phyloP scores from a whole-genome alignment of 352 stramenopile species.

The Globisporangium polare region DNA sequence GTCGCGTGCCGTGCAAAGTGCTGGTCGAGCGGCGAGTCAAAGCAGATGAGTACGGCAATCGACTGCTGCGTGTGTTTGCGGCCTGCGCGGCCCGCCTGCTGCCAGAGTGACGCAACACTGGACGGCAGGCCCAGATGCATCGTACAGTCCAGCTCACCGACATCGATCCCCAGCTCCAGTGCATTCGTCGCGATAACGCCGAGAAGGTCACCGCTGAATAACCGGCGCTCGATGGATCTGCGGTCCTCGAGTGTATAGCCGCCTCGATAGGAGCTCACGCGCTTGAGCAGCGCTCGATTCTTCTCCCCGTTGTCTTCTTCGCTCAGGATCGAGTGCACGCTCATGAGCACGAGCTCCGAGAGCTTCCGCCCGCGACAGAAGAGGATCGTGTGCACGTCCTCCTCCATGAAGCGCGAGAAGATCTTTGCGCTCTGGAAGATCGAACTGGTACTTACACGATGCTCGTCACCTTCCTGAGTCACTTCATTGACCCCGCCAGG shows the following conservation, averaged over 20 bases:
- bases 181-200: slow-evolving; percentile 96
- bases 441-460: slow-evolving; percentile 31
- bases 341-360: slow-evolving; percentile 90
- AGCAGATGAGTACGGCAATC: slow-evolving; percentile 93
- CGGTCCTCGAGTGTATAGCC: slow-evolving; percentile 93
- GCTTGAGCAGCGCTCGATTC: slow-evolving; percentile 46
- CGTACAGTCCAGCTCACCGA: slow-evolving; percentile 93
- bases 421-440: slow-evolving; percentile 92
- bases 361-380: slow-evolving; percentile 96
- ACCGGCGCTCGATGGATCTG: slow-evolving; percentile 91
- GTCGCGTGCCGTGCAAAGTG: slow-evolving; percentile 67
- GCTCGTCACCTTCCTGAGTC: background rate
- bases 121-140: slow-evolving; percentile 95
- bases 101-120: slow-evolving; percentile 92
- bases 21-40: slow-evolving; percentile 94
- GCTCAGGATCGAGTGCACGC: slow-evolving; percentile 66
- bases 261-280: slow-evolving; percentile 93
- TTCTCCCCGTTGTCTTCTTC: slow-evolving; percentile 25
- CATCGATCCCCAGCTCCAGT: slow-evolving; percentile 96
- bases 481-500: background rate
- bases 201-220: slow-evolving; percentile 94
- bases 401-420: slow-evolving; percentile 87
- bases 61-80: slow-evolving; percentile 75
- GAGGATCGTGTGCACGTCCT: slow-evolving; percentile 90
- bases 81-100: slow-evolving; percentile 95